Evolutionary conservation across 805 yeast species (phyloP), one percentile per base, ranked within the genome.

Genomic region (Yamadazyma nakazawae): DNA sequence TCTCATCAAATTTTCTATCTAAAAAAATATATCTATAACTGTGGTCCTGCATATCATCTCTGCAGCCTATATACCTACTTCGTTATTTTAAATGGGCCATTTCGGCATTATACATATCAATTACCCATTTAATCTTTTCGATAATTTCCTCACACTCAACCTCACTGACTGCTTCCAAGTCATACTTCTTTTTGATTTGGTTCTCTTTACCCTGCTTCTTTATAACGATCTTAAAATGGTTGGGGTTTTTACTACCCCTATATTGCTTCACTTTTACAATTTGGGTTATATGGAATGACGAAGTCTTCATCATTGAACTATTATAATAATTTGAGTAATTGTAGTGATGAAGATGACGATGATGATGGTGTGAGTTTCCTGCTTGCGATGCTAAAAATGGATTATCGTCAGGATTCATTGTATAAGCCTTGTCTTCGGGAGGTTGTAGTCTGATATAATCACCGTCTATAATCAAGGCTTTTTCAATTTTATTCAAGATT

Each of bases 391-490:
- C 49, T 35, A 62, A 46, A 41, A 65, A 61, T n/a, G 70, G 64
- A 43, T 61, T 62, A 28, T 70, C 74, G 18, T 51, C 48, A 1
- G 64, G 64, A 26, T 58, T 63, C 42, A 60, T 57, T 30, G 62
- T 61, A 52, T 62, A 66, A 6, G 80, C 54, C 78, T 80, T 75
- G 49, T 88, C 92, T 55, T 87, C 89, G 7, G 90, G 84, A 0
- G 97, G 97, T 57, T 88, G 80, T 41, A 92, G 79, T 57, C 91
- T 92, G 12, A 92, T 80, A 58, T 89, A 90, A 56, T 89, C 96
- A n/a, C 97, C 98, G 64, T 92, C 98, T 34, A 92, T 80, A 1
- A 94, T 90, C 28, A 92, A 71, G 0, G 90, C 80, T 56, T 94
- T 80, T 56, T 90, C 96, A 50, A 88, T 88, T 45, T 90, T 76